phyloP scores from a whole-genome alignment of 257 asterid genomes.

The Cynanchum wilfordii region DNA sequence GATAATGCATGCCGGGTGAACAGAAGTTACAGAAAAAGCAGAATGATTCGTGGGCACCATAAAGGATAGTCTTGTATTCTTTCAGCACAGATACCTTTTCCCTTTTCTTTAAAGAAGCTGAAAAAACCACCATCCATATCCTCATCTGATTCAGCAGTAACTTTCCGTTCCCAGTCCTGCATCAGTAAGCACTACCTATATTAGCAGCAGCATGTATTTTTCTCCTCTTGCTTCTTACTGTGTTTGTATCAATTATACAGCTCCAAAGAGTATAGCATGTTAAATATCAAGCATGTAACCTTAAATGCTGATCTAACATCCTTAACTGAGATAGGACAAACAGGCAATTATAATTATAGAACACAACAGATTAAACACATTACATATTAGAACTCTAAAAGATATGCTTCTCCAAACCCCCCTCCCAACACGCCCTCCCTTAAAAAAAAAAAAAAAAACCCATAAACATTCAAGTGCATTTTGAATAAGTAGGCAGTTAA shows the following conservation, averaged over 20 bases:
- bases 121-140: slow-evolving; percentile 60
- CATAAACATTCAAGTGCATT: background rate
- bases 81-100: slow-evolving; percentile 39
- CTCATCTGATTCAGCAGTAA: slow-evolving; percentile 60
- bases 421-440: background rate
- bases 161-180: slow-evolving; percentile 36
- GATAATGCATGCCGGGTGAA: background rate
- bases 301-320: background rate
- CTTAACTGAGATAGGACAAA: background rate
- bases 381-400: background rate
- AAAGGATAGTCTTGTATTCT: slow-evolving; percentile 5
- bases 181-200: slow-evolving; percentile 18
- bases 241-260: background rate
- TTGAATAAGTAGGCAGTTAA: background rate
- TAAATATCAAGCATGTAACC: background rate
- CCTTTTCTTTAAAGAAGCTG: slow-evolving; percentile 57
- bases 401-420: background rate
- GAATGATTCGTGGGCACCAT: slow-evolving; percentile 12
- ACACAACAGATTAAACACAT: background rate
- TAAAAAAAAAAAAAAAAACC: background rate
- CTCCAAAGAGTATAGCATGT: too few species aligned
- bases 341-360: background rate
- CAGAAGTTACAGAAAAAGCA: background rate
- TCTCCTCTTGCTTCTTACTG: background rate
- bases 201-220: slow-evolving; percentile 8